A percentile compares a stretch with the other conserved stretches of the same genome.
These are phyloP conservation scores for Pythium utonaiense DNA, from an alignment of 352 stramenopile genomes.

Conservation along the genomic window DNA sequence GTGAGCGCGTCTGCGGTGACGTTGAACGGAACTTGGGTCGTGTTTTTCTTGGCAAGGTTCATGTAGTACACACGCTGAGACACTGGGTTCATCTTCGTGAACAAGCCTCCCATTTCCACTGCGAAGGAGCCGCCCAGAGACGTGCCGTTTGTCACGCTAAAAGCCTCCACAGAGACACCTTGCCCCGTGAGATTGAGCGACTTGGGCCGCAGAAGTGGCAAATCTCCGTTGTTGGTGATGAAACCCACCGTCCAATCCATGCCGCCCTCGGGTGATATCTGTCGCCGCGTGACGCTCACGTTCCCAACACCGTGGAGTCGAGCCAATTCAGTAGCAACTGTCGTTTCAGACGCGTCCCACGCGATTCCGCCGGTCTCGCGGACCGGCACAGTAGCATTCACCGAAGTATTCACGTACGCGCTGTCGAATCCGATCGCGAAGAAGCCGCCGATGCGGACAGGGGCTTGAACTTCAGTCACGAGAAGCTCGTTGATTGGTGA, in stretches of 20 bases:
- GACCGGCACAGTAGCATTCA: constrained; percentile 34
- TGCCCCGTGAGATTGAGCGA: constrained; percentile 56
- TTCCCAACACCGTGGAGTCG: constrained; percentile 50
- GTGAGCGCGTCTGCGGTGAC: constrained; percentile 24
- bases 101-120: constrained; percentile 54
- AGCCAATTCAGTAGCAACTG: constrained; percentile 31
- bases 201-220: constrained; percentile 30
- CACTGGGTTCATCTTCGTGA: constrained; percentile 41
- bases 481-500: constrained; percentile 10
- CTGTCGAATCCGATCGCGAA: constrained; percentile 52
- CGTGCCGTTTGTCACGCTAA: constrained; percentile 44
- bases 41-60: constrained; percentile 35
- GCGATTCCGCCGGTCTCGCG: constrained; percentile 31
- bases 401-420: constrained; percentile 20
- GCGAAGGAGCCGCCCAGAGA: constrained; percentile 43
- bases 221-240: constrained; percentile 51
- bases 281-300: constrained; percentile 34
- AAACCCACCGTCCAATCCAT: constrained; percentile 73
- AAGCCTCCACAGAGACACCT: constrained; percentile 29
- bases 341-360: constrained; percentile 45
- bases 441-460: constrained; percentile 39
- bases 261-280: constrained; percentile 46
- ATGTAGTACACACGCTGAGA: constrained; percentile 47
- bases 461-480: constrained; percentile 29
- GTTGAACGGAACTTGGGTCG: constrained; percentile 44